phyloP scores from a whole-genome alignment of 2,329 filamentous ascomycete genomes.

The Dendrostoma leiphaemia region DNA sequence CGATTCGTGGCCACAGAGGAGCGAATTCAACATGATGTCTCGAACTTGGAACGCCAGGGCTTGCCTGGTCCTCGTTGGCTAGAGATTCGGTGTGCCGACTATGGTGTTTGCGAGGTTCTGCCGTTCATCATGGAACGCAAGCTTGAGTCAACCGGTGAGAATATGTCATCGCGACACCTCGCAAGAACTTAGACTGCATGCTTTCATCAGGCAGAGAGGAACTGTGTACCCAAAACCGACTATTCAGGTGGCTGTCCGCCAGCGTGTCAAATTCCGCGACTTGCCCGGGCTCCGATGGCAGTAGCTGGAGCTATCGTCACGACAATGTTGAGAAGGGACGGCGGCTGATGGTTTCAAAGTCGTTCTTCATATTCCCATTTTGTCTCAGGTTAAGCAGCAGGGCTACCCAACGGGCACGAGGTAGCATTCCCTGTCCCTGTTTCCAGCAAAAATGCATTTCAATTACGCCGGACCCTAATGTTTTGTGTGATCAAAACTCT shows the following conservation, averaged over 20 bases:
- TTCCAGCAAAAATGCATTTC: slow-evolving; percentile 21
- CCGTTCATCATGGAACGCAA: neutral
- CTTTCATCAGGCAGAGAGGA: too few relatives aligned
- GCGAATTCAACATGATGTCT: neutral
- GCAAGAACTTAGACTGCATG: neutral
- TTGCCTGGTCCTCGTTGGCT: neutral
- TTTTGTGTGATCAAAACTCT: slow-evolving; percentile 13
- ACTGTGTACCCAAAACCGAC: too few relatives aligned
- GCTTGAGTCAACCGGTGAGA: neutral
- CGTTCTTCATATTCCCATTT: slow-evolving; percentile 15
- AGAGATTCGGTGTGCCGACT: neutral
- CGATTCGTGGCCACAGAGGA: neutral
- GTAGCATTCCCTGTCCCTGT: slow-evolving; percentile 17
- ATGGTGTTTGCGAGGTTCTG: neutral
- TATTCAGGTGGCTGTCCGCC: neutral
- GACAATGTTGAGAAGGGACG: neutral
- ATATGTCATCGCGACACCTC: neutral
- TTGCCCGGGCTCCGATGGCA: neutral
- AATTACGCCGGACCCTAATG: slow-evolving; percentile 20
- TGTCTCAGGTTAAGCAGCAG: slow-evolving; percentile 3
- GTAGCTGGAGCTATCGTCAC: neutral
- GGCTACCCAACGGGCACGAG: slow-evolving; percentile 13
- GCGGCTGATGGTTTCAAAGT: slow-evolving; percentile 4
- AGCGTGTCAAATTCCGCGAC: neutral
- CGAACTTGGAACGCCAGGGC: neutral